Evolutionary conservation across 176 grass and related monocot genomes (phyloP), one percentile per base, ranked within the genome.

Genomic region (Metroxylon sagu): DNA sequence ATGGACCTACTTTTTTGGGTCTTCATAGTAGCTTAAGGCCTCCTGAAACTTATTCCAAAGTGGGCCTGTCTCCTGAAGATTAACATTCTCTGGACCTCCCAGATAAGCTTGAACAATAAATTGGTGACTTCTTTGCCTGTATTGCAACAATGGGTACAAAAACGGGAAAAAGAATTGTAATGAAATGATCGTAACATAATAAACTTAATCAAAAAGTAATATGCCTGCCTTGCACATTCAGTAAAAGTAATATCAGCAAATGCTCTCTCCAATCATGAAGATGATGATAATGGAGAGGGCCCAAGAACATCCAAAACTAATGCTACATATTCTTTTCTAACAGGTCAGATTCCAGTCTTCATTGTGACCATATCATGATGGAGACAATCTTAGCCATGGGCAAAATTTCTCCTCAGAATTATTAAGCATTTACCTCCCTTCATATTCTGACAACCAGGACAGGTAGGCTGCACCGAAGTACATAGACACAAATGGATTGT

Each of bases 401-500:
- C 56, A 54, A 64, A 74, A 62, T 63, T 66, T 6, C 3, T 63
- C 25, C 21, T 35, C 48, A 64, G 15, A 31, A 26, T 64, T n/a
- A 27, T 52, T 50, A 61, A 56, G 61, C 18, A 70, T 76, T 52
- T 18, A 96, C 92, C 87, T 97, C 66, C 84, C 87, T 70, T 91
- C 87, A 16, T 91, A 97, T 52, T 78, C 73, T 4, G 92, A 88
- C 29, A 97, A 53, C 86, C 83, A 97, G 55, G 62, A 71, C 72
- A 87, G 75, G 59, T 97, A 97, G 49, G 87, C 79, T 29, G 81
- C 81, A 26, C 92, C 92, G 17, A 88, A 97, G 66, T 97, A 97
- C 87, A 97, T 97, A 25, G 92, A 97, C 67, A 83, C 83, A 77
- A 97, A 91, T 72, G 92, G 92, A 81, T 91, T 97, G 78, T 91